These are phyloP conservation scores for Spatholobus suberectus DNA, from an alignment of 306 rosid genomes.

Conservation along the genomic window DNA sequence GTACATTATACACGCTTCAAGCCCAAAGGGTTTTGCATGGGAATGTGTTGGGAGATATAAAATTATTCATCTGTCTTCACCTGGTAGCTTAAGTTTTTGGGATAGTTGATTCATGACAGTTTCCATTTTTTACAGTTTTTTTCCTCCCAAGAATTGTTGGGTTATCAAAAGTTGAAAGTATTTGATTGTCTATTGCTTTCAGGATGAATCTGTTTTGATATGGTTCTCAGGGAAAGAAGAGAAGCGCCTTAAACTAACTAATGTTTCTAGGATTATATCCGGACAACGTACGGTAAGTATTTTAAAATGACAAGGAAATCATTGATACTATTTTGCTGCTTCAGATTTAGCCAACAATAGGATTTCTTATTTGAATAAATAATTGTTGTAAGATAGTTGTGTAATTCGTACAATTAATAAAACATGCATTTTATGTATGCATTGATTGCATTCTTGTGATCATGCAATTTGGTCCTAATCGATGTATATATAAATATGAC, in stretches of 20 bases:
- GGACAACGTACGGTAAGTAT: constrained; percentile 96
- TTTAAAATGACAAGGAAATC: constrained; percentile 32
- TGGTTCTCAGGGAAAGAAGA: constrained; percentile 99
- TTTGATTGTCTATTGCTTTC: constrained; percentile 53
- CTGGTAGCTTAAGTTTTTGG: not conserved
- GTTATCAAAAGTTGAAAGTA: constrained; percentile 24
- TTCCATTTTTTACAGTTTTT: not conserved
- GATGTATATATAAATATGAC: not conserved
- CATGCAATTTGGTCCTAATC: constrained; percentile 3
- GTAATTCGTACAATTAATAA: not conserved
- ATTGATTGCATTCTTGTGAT: constrained; percentile 17
- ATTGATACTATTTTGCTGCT: constrained; percentile 35
- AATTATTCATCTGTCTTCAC: not conserved
- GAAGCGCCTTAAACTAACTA: constrained; percentile 89
- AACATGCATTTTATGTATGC: constrained; percentile 25
- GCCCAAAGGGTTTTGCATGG: not conserved
- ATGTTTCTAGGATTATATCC: constrained; percentile 92
- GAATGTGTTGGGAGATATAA: not conserved
- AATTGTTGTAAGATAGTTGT: constrained; percentile 12
- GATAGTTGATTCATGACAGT: not conserved
- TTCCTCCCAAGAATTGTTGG: not conserved
- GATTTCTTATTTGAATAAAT: constrained; percentile 10
- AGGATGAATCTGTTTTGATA: constrained; percentile 96
- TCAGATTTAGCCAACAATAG: constrained; percentile 32
- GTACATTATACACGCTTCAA: not conserved